Base-by-base conservation (phyloP, 2,329 filamentous ascomycete species). In the Zymoseptoria tritici region DNA sequence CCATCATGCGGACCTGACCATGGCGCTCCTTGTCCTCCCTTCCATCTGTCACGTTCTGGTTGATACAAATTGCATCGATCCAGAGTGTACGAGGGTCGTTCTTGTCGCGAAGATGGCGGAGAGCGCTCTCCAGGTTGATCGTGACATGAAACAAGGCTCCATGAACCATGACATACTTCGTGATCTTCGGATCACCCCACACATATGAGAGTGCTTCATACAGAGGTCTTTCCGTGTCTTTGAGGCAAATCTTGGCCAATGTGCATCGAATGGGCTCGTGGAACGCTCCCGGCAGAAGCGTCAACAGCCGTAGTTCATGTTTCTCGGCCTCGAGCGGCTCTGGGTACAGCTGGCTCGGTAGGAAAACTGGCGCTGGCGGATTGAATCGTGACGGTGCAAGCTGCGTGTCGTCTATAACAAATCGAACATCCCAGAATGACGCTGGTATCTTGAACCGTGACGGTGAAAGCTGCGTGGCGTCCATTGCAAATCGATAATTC, bases 61-160 rank as follows among this genome's bases (percentile, higher is more conserved):
- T 62, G 20, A 62, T 62, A 54, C 59, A 63, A 6, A 63, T 53
- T 49, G 59, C 61, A 29, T 62, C 61, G 16, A 63, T 22, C 59
- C 61, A 63, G 5, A 62, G 49, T 20, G 24, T 24, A 2, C 20
- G 21, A 7, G 9, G 29, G 11, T 4, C 9, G 7, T 9, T 1
- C n/a, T 24, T 8, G 16, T 49, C n/a, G 9, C 46, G 36, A 9
- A 57, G 42, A 57, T 26, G 46, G 6, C 46, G 36, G 4, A 63
- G 59, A 24, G 60, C 59, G 20, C 16, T 36, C 4, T 57, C n/a
- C 11, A 57, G 55, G 20, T 57, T 57, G 19, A 29, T 9, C 11
- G 55, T 29, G 5, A 57, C 49, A 29, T 9, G 11, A 21, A 50
- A 51, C 4, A 36, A 11, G 9, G 13, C 16, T 6, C 42, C 49